Percentiles rank a stretch among this genome's conserved stretches.
These are phyloP conservation scores for Tolypocladium tropicale DNA, from an alignment of 2,329 filamentous ascomycete genomes.

Conservation along the genomic window DNA sequence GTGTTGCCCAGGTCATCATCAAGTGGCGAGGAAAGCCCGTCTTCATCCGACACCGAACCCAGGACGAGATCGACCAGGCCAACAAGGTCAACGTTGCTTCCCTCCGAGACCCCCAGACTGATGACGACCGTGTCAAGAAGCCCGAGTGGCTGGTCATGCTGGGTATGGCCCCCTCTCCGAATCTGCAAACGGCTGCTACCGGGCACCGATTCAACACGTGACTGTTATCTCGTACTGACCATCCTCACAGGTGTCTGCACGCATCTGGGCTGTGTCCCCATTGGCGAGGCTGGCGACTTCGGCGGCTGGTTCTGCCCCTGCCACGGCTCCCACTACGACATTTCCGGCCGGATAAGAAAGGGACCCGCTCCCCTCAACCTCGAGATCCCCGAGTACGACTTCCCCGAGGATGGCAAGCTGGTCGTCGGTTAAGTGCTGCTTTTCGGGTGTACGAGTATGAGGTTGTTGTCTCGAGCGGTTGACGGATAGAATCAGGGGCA, in stretches of 20 bases:
- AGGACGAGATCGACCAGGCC: conserved; percentile 87
- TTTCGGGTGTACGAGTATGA: conserved; percentile 11
- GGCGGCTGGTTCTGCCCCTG: conserved; percentile 99
- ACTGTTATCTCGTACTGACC: background rate
- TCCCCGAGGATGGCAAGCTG: conserved; percentile 80
- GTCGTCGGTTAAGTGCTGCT: conserved; percentile 69
- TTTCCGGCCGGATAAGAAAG: conserved; percentile 96
- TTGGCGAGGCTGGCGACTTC: conserved; percentile 95
- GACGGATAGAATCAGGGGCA: conserved; percentile 9
- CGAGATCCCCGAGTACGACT: conserved; percentile 86
- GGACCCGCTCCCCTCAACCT: conserved; percentile 96
- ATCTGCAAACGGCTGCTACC: background rate
- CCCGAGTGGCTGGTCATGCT: conserved; percentile 99
- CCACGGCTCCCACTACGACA: conserved; percentile 99
- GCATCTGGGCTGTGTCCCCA: conserved; percentile 97
- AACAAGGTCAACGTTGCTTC: conserved; percentile 74
- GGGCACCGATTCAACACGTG: background rate
- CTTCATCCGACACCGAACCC: conserved; percentile 97
- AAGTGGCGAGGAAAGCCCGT: conserved; percentile 99
- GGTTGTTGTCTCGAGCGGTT: background rate
- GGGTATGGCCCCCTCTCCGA: conserved; percentile 43
- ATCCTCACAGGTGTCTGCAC: conserved; percentile 80
- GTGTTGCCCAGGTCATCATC: conserved; percentile 72
- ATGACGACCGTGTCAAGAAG: conserved; percentile 91
- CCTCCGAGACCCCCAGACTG: conserved; percentile 84